Percentiles rank a stretch among this genome's conserved stretches.
phyloP scores from a whole-genome alignment of 768 basidiomycete species.

The Serendipita sp. region DNA sequence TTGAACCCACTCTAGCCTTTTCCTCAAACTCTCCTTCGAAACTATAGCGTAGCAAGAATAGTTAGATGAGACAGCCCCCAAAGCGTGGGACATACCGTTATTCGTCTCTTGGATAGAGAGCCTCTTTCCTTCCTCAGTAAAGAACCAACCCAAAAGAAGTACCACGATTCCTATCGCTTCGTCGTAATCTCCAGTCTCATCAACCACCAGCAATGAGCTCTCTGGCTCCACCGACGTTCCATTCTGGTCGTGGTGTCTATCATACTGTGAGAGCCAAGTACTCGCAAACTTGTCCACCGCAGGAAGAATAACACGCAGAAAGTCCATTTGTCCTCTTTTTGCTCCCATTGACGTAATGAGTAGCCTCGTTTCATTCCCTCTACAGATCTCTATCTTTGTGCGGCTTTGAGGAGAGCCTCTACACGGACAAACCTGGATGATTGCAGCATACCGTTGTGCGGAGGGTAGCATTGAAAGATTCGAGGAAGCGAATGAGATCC shows the following conservation, averaged over 20 bases:
- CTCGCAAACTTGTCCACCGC: conserved; percentile 31
- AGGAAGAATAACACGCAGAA: conserved; percentile 36
- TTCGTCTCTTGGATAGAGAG: background rate
- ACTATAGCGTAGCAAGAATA: conserved; percentile 6
- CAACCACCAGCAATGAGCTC: conserved; percentile 45
- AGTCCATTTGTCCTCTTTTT: conserved; percentile 37
- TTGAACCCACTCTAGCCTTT: conserved; percentile 75
- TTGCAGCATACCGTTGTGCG: conserved; percentile 10
- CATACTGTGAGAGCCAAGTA: conserved; percentile 23
- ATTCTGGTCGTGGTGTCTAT: conserved; percentile 42
- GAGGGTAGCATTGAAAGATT: conserved; percentile 12
- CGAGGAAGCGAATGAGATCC: background rate
- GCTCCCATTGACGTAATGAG: conserved; percentile 20
- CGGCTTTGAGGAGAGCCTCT: too few species aligned
- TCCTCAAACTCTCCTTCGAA: conserved; percentile 51
- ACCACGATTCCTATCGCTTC: conserved; percentile 16
- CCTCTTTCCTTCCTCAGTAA: background rate
- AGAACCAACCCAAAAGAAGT: background rate
- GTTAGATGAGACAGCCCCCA: too few species aligned
- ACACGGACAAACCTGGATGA: too few species aligned
- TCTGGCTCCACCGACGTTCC: conserved; percentile 27
- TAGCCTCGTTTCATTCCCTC: background rate
- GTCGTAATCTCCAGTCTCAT: conserved; percentile 43
- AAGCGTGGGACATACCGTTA: background rate
- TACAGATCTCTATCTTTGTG: too few species aligned